These are phyloP conservation scores for Sporopachydermia quercuum DNA, from an alignment of 805 yeast species.

Conservation along the genomic window DNA sequence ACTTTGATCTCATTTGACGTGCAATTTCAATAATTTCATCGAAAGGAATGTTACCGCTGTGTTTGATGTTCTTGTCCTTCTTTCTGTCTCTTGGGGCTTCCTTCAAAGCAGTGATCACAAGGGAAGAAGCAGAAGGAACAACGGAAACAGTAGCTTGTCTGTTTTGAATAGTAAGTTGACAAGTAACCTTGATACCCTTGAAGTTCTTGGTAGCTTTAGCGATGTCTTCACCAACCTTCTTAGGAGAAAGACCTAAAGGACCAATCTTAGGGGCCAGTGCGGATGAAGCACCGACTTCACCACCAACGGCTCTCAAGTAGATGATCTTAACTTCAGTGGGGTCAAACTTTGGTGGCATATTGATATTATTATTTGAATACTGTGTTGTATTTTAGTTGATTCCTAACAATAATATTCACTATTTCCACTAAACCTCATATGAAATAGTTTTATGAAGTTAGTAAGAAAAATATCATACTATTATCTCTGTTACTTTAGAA, in stretches of 20 bases:
- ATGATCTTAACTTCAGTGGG: slow-evolving; percentile 96
- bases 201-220: slow-evolving; percentile 98
- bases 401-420: slow-evolving; percentile 4
- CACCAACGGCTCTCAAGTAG: slow-evolving; percentile 99
- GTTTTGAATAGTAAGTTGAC: slow-evolving; percentile 97
- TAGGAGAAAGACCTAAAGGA: slow-evolving; percentile 99
- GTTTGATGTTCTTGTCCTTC: slow-evolving; percentile 99
- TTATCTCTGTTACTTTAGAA: too few relatives aligned
- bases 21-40: slow-evolving; percentile 96
- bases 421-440: slow-evolving; percentile 7
- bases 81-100: slow-evolving; percentile 99
- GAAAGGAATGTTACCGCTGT: slow-evolving; percentile 96
- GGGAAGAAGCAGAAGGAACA: slow-evolving; percentile 98
- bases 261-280: slow-evolving; percentile 99
- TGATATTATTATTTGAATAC: slow-evolving; percentile 12
- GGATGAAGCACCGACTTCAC: slow-evolving; percentile 99
- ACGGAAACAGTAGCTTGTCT: slow-evolving; percentile 98
- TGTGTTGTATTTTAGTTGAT: slow-evolving; percentile 4
- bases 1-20: slow-evolving; percentile 93
- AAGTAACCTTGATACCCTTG: slow-evolving; percentile 99
- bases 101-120: slow-evolving; percentile 97
- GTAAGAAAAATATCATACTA: too few relatives aligned
- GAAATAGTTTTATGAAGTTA: too few relatives aligned
- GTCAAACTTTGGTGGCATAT: slow-evolving; percentile 97
- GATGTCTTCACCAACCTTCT: slow-evolving; percentile 99